A percentile compares a stretch with the other conserved stretches of the same genome.
These are phyloP conservation scores for Colletotrichum musicola DNA, from an alignment of 2,329 filamentous ascomycete species.

Conservation along the genomic window DNA sequence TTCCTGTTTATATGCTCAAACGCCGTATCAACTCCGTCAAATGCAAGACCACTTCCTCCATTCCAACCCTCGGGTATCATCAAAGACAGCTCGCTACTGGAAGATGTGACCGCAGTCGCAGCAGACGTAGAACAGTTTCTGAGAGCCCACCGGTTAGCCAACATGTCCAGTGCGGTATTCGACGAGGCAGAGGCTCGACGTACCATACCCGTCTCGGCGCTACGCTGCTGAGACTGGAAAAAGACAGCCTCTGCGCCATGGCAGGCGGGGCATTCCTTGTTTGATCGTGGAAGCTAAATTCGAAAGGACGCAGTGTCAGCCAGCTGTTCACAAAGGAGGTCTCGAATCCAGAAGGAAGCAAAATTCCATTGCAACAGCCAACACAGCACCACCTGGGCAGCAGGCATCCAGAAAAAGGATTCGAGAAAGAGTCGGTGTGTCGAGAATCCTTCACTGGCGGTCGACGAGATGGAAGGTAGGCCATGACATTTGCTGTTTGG, in stretches of 20 bases:
- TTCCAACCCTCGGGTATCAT: conserved; percentile 42
- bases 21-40: conserved; percentile 29
- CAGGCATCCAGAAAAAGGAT: conserved; percentile 1
- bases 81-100: conserved; percentile 55
- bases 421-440: not conserved
- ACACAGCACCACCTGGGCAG: conserved; percentile 9
- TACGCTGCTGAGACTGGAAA: conserved; percentile 98
- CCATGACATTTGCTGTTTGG: conserved; percentile 27
- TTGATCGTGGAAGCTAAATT: conserved; percentile 88
- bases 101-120: conserved; percentile 94
- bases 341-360: conserved; percentile 40
- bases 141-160: conserved; percentile 43
- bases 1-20: conserved; percentile 12
- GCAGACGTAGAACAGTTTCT: conserved; percentile 97
- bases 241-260: conserved; percentile 92
- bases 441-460: conserved; percentile 11
- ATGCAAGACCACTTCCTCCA: conserved; percentile 22
- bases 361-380: conserved; percentile 38
- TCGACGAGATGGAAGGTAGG: conserved; percentile 34
- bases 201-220: conserved; percentile 98
- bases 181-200: conserved; percentile 50
- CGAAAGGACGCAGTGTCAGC: conserved; percentile 57
- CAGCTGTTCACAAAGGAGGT: conserved; percentile 44
- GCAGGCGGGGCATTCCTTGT: conserved; percentile 88
- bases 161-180: not conserved